phyloP scores from a whole-genome alignment of 2,329 filamentous ascomycete species.

The Hortaea werneckii region DNA sequence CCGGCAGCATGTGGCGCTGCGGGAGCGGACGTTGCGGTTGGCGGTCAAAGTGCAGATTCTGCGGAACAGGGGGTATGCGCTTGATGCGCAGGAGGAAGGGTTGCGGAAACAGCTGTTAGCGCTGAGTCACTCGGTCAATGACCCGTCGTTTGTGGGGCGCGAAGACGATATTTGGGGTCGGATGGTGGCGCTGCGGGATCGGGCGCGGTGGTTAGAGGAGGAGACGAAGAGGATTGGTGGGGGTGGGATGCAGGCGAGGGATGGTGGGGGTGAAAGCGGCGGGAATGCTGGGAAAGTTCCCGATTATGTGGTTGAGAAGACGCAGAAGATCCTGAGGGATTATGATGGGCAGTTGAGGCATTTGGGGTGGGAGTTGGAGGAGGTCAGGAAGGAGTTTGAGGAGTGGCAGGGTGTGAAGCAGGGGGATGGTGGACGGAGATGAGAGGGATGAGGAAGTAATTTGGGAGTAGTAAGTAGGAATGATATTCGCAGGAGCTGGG shows the following conservation, averaged over 20 bases:
- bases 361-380: constrained; percentile 55
- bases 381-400: constrained; percentile 49
- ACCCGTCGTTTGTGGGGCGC: constrained; percentile 63
- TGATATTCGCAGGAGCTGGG: too few relatives aligned
- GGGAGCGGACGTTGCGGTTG: constrained; percentile 61
- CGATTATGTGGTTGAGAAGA: constrained; percentile 59
- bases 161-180: constrained; percentile 82
- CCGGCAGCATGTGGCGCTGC: constrained; percentile 61
- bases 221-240: constrained; percentile 59
- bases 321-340: constrained; percentile 72
- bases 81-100: constrained; percentile 71
- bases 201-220: constrained; percentile 60
- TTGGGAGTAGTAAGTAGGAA: too few relatives aligned
- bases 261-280: constrained; percentile 36
- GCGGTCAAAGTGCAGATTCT: constrained; percentile 73
- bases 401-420: constrained; percentile 37
- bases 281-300: constrained; percentile 47
- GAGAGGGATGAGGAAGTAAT: background rate
- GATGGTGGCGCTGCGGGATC: constrained; percentile 62
- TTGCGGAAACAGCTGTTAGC: constrained; percentile 60
- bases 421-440: background rate
- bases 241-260: constrained; percentile 30
- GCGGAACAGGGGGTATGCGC: constrained; percentile 68
- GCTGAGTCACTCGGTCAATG: constrained; percentile 60
- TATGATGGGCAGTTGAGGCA: constrained; percentile 71